Evolutionary conservation across 495 filamentous ascomycete genomes (phyloP), one percentile per base, ranked within the genome.

Genomic region (Neohortaea acidophila): DNA sequence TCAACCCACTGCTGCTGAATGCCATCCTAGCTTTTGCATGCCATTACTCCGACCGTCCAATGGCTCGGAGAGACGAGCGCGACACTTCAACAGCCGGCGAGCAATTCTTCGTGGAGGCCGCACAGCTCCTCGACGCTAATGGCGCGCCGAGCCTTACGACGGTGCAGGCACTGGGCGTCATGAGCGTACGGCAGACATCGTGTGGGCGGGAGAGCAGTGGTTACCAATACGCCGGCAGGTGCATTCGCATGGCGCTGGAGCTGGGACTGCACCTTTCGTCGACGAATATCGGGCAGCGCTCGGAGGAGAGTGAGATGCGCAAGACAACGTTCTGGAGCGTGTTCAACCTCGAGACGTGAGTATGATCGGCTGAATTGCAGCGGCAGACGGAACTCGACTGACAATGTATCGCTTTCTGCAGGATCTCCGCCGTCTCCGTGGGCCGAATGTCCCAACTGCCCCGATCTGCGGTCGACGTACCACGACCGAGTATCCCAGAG

Each of bases 131-230:
- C 7, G 55, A 72, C 30, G 58, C 69, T 21, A 60, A 81, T 39
- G 66, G 73, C 17, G 67, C 70, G 51, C 68, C 62, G 0, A 59
- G 48, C 3, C 57, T 87, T 15, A 87, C 82, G 5, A 84, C 78
- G 2, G 75, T 85, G 26, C 83, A 87, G 55, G 79, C 81, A 0
- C 55, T 87, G 18, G 73, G 75, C 3, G 66, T 91, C 41, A 80
- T 91, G 78, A 56, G 58, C 12, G 27, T 55, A 21, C 44, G 57
- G 1, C 53, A 60, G 37, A 44, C 53, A 0, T 56, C 55, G 14
- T 43, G 45, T 4, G 55, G 53, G 0, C 36, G 51, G 7, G 73
- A 78, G 44, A 73, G 70, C n/a, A 72, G 72, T 39, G 74, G 72
- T 27, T 77, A 73, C 59, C 75, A 68, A 47, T 77, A 76, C 32